phyloP scores from a whole-genome alignment of 208 protist species.

The Leishmania guyanensis region DNA sequence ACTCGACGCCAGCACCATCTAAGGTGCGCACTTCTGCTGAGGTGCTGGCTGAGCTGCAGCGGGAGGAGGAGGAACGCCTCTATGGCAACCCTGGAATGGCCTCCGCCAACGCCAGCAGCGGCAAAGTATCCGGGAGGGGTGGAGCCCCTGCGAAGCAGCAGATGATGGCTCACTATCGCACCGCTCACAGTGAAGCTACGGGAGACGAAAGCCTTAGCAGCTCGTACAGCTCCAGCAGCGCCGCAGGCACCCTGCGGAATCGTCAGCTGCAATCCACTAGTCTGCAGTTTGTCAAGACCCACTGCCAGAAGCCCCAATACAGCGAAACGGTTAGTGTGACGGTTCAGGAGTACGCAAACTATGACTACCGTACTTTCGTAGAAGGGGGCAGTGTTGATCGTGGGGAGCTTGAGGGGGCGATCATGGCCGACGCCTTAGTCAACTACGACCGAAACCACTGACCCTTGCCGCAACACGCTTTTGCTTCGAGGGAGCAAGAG shows the following conservation, averaged over 20 bases:
- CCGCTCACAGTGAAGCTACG: conserved; percentile 28
- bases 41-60: conserved; percentile 49
- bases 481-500: not conserved
- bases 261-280: conserved; percentile 11
- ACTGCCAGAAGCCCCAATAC: conserved; percentile 44
- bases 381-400: conserved; percentile 55
- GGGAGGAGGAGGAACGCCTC: conserved; percentile 45
- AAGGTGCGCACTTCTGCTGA: conserved; percentile 56
- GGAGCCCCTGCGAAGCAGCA: conserved; percentile 32
- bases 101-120: not conserved
- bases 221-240: conserved; percentile 1
- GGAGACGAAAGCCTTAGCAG: conserved; percentile 4
- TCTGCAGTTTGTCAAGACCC: conserved; percentile 50
- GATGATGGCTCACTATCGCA: conserved; percentile 55
- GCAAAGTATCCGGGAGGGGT: not conserved
- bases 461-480: not conserved
- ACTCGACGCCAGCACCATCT: not conserved
- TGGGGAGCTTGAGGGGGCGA: conserved; percentile 65
- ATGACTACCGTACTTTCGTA: conserved; percentile 80
- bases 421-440: conserved; percentile 83
- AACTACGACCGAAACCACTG: conserved; percentile 54
- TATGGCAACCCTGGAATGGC: conserved; percentile 22
- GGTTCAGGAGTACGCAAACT: conserved; percentile 57
- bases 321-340: conserved; percentile 48
- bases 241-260: conserved; percentile 2